Percentiles rank a stretch among this genome's conserved stretches.
Evolutionary conservation across 2,329 filamentous ascomycete species (phyloP).

Genomic region (Colletotrichum sp.): DNA sequence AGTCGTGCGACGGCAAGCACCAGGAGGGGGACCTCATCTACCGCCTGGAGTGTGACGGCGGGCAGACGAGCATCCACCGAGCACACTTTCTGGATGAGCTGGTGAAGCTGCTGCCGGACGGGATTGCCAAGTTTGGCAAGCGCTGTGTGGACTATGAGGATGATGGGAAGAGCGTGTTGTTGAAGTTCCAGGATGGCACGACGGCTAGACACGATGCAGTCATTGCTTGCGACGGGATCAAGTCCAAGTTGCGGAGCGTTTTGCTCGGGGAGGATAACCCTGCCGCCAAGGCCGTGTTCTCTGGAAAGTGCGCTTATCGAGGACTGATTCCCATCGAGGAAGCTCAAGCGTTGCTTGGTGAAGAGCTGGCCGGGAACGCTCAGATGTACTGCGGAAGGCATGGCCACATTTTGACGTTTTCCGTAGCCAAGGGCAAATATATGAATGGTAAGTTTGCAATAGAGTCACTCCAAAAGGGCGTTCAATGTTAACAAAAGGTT

Average conservation of each 20-base stretch:
- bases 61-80: constrained; percentile 2
- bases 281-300: constrained; percentile 46
- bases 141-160: constrained; percentile 24
- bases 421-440: constrained; percentile 56
- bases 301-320: constrained; percentile 63
- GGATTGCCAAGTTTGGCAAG: constrained; percentile 29
- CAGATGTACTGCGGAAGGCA: constrained; percentile 59
- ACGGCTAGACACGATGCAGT: constrained; percentile 43
- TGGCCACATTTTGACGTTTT: constrained; percentile 63
- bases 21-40: constrained; percentile 5
- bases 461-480: fast-evolving
- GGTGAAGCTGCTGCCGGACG: constrained; percentile 37
- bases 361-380: constrained; percentile 33
- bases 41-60: background rate
- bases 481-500: background rate
- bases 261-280: constrained; percentile 49
- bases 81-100: constrained; percentile 37
- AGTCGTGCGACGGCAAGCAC: constrained; percentile 16
- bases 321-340: constrained; percentile 50
- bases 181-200: constrained; percentile 44
- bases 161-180: constrained; percentile 19
- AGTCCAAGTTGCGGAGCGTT: constrained; percentile 47
- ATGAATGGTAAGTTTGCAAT: constrained; percentile 44
- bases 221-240: constrained; percentile 66
- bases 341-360: constrained; percentile 52